Conservation (phyloP, 2,329 filamentous ascomycete species). For the Chalaropsis ovoidea region DNA sequence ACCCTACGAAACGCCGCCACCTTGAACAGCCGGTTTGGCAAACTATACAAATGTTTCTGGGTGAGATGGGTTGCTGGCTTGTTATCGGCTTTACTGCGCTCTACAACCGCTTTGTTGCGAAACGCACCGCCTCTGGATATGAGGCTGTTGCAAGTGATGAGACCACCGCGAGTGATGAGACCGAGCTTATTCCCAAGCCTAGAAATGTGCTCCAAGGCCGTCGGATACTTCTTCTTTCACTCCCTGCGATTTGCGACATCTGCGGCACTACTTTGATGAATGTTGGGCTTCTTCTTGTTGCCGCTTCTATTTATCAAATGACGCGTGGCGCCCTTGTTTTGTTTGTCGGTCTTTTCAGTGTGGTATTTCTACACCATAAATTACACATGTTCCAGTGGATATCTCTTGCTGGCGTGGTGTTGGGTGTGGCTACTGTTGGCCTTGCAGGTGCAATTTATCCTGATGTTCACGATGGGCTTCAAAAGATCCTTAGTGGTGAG, state of each 20-base stretch:
- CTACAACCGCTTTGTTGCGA: slow-evolving; percentile 48
- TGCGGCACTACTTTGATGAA: slow-evolving; percentile 96
- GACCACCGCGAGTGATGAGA: slow-evolving; percentile 36
- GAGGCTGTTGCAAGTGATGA: slow-evolving; percentile 48
- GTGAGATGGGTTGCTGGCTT: slow-evolving; percentile 92
- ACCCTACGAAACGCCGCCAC: slow-evolving; percentile 54
- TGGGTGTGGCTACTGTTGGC: slow-evolving; percentile 81
- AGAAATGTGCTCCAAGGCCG: slow-evolving; percentile 56
- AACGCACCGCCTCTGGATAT: slow-evolving; percentile 46
- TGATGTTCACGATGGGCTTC: slow-evolving; percentile 38
- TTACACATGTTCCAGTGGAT: slow-evolving; percentile 87
- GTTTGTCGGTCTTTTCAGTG: slow-evolving; percentile 92
- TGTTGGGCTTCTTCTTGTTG: slow-evolving; percentile 83
- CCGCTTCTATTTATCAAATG: slow-evolving; percentile 97
- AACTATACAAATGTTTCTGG: slow-evolving; percentile 95
- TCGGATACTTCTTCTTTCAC: slow-evolving; percentile 62
- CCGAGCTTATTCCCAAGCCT: slow-evolving; percentile 39
- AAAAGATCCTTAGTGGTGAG: slow-evolving; percentile 31
- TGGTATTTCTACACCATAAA: slow-evolving; percentile 72
- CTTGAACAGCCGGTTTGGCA: slow-evolving; percentile 97
- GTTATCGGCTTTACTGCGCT: slow-evolving; percentile 64
- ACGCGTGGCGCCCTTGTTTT: slow-evolving; percentile 87
- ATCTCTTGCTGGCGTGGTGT: slow-evolving; percentile 73
- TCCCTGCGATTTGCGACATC: slow-evolving; percentile 89
- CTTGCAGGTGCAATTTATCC: slow-evolving; percentile 75